Percentiles rank a stretch among this genome's conserved stretches.
phyloP scores from a whole-genome alignment of 1,139 yeast genomes.

The Zhuliangozyma blackwelliae region DNA sequence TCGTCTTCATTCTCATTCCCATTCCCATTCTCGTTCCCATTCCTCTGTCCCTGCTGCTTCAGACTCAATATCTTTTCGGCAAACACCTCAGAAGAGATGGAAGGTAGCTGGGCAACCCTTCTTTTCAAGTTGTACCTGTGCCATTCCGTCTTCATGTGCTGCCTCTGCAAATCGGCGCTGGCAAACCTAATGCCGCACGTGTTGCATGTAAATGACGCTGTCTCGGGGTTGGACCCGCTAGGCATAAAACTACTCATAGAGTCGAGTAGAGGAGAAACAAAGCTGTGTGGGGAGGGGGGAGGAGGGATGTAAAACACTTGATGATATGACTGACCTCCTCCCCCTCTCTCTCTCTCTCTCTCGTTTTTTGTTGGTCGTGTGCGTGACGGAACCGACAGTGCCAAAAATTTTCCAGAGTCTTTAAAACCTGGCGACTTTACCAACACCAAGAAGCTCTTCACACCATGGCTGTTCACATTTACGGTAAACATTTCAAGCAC shows the following conservation, averaged over 20 bases:
- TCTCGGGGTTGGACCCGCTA: slow-evolving; percentile 31
- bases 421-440: no score
- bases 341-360: no score
- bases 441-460: not conserved
- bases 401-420: no score
- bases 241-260: slow-evolving; percentile 23
- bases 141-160: slow-evolving; percentile 97
- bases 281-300: no score
- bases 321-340: no score
- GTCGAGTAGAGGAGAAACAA: not conserved
- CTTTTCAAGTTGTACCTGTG: slow-evolving; percentile 90
- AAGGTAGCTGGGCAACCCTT: slow-evolving; percentile 79
- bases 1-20: slow-evolving; percentile 52
- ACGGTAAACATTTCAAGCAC: slow-evolving; percentile 68
- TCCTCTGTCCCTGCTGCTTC: slow-evolving; percentile 19
- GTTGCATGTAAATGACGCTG: slow-evolving; percentile 66
- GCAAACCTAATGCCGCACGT: slow-evolving; percentile 80
- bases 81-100: slow-evolving; percentile 75
- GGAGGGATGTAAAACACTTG: not conserved
- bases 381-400: no score
- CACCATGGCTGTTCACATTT: slow-evolving; percentile 67
- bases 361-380: no score
- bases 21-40: slow-evolving; percentile 11
- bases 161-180: slow-evolving; percentile 74
- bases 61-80: slow-evolving; percentile 62